These are phyloP conservation scores for Cubamyces sp. DNA, from an alignment of 768 basidiomycete species.

Conservation along the genomic window DNA sequence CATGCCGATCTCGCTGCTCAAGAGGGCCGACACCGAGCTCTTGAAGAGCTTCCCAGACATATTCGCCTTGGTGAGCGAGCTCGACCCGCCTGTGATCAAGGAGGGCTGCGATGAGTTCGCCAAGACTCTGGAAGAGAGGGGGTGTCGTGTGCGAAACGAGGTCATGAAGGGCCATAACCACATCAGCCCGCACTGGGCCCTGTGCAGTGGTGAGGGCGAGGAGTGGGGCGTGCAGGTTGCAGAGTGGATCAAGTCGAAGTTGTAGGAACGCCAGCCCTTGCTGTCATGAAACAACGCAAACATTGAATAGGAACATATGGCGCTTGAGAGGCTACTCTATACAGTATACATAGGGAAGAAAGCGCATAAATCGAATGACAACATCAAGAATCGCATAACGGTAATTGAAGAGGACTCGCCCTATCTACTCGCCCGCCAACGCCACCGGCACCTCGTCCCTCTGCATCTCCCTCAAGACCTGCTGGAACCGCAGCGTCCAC, in stretches of 20 bases:
- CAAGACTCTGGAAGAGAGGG: conserved; percentile 42
- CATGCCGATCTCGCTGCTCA: conserved; percentile 47
- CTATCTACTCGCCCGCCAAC: background rate
- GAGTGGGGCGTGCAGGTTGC: conserved; percentile 58
- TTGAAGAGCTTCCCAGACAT: conserved; percentile 49
- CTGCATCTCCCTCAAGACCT: conserved; percentile 61
- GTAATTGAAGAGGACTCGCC: too few relatives aligned
- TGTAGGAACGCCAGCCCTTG: background rate
- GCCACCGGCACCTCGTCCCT: conserved; percentile 26
- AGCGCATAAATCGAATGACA: too few relatives aligned
- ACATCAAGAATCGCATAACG: too few relatives aligned
- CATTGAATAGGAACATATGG: too few relatives aligned
- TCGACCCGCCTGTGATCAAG: conserved; percentile 53
- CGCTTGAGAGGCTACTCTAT: too few relatives aligned
- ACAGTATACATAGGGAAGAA: too few relatives aligned
- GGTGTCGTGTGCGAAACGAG: conserved; percentile 39
- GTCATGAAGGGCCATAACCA: conserved; percentile 62
- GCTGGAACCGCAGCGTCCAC: conserved; percentile 72
- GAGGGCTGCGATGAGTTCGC: conserved; percentile 43
- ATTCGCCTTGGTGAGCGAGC: conserved; percentile 54
- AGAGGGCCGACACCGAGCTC: conserved; percentile 38
- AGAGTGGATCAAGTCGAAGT: conserved; percentile 28
- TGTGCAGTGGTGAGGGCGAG: conserved; percentile 61
- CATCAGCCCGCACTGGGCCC: conserved; percentile 54
- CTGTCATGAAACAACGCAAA: background rate